These are phyloP conservation scores for Alternaria brassicicola DNA, from an alignment of 2,329 filamentous ascomycete species.

Conservation along the genomic window DNA sequence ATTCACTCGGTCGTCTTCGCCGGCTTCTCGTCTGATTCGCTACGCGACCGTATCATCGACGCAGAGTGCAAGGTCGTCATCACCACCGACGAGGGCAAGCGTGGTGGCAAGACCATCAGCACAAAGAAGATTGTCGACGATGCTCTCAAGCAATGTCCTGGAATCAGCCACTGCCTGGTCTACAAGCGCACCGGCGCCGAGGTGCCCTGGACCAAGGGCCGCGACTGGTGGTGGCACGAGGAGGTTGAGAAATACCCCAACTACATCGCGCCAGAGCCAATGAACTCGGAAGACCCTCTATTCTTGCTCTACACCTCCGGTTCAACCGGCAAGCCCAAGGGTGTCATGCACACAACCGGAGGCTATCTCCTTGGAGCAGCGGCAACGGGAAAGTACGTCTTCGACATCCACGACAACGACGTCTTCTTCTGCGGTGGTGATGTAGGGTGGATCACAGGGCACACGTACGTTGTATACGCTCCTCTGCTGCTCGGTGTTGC, in stretches of 20 bases:
- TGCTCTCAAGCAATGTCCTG: constrained; percentile 92
- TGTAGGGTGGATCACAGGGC: constrained; percentile 98
- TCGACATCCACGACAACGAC: constrained; percentile 94
- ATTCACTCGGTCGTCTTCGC: constrained; percentile 98
- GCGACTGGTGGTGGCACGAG: constrained; percentile 98
- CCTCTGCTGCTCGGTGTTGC: constrained; percentile 90
- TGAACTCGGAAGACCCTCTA: constrained; percentile 93
- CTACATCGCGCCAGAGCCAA: constrained; percentile 86
- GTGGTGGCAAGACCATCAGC: constrained; percentile 94
- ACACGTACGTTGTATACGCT: constrained; percentile 98
- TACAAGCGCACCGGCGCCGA: constrained; percentile 95
- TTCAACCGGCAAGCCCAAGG: constrained; percentile 98
- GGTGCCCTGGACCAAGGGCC: constrained; percentile 84
- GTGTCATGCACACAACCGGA: constrained; percentile 95
- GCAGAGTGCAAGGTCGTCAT: constrained; percentile 92
- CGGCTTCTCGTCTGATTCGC: constrained; percentile 94
- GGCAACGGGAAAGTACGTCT: constrained; percentile 95
- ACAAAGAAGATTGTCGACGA: constrained; percentile 99
- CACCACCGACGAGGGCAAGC: constrained; percentile 96
- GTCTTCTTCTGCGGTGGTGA: constrained; percentile 97
- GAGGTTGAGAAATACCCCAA: constrained; percentile 95
- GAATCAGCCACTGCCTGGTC: constrained; percentile 83
- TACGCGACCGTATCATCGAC: constrained; percentile 93
- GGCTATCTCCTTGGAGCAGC: constrained; percentile 95
- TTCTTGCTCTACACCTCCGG: constrained; percentile 98